phyloP scores from a whole-genome alignment of 1,284 basidiomycete species.

The Rhodofomes roseus region DNA sequence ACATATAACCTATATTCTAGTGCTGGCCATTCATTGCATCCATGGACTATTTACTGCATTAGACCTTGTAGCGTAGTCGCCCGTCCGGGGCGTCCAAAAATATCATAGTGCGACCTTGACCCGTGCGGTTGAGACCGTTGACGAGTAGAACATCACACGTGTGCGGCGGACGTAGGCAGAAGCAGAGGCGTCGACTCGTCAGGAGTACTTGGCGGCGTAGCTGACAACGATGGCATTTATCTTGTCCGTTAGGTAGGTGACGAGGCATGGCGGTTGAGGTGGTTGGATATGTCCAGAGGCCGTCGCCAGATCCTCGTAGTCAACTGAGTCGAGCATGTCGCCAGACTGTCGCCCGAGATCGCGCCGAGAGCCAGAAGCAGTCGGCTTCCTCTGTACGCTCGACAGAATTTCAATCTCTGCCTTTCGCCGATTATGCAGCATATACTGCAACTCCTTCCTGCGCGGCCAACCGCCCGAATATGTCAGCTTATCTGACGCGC shows the following conservation, averaged over 20 bases:
- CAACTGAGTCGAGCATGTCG: not conserved
- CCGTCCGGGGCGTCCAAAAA: not conserved
- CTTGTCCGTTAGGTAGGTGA: constrained; percentile 19
- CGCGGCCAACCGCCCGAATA: not conserved
- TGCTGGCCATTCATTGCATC: not conserved
- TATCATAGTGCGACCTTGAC: not conserved
- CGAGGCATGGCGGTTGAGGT: constrained; percentile 6
- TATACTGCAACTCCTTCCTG: constrained; percentile 75
- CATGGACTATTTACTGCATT: not conserved
- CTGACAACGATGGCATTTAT: constrained; percentile 10
- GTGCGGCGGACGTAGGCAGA: not conserved
- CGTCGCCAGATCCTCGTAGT: not conserved
- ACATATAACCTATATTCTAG: not conserved
- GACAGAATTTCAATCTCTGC: constrained; percentile 84
- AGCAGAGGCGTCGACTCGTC: not conserved
- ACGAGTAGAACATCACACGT: not conserved
- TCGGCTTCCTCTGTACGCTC: constrained; percentile 3
- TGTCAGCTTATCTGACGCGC: not conserved
- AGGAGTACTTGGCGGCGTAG: not conserved
- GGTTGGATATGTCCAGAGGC: not conserved
- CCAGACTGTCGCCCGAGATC: not conserved
- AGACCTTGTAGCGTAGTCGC: not conserved
- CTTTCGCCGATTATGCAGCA: constrained; percentile 78
- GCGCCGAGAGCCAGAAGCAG: not conserved
- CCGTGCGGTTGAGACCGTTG: not conserved